These are phyloP conservation scores for Emericellopsis cladophorae DNA, from an alignment of 2,329 filamentous ascomycete genomes.

Conservation along the genomic window DNA sequence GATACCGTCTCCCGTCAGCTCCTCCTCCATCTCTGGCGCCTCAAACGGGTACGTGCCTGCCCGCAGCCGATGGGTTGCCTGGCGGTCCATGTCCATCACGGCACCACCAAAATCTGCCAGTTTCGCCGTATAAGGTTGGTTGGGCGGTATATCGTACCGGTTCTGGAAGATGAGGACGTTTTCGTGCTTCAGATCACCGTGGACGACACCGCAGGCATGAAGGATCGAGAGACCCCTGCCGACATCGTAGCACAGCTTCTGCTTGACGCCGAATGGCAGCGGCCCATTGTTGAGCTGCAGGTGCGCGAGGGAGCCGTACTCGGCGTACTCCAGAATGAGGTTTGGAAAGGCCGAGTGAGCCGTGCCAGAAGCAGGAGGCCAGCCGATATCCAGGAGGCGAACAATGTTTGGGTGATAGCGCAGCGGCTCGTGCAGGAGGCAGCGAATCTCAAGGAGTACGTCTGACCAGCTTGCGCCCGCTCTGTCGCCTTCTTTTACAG, in stretches of 20 bases:
- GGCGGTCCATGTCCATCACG: neutral
- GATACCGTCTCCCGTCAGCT: neutral
- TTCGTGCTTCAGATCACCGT: neutral
- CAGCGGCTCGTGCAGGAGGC: neutral
- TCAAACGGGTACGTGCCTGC: neutral
- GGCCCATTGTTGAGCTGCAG: neutral
- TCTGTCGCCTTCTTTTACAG: neutral
- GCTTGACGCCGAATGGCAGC: neutral
- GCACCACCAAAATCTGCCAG: neutral
- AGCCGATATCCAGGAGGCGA: neutral
- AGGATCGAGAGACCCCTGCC: neutral
- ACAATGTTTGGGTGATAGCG: neutral
- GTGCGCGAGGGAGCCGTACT: neutral
- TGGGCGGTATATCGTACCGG: neutral
- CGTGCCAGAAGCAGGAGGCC: neutral
- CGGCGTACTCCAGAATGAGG: neutral
- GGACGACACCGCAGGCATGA: neutral
- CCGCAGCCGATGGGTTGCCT: neutral
- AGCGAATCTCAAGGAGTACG: neutral
- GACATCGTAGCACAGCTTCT: neutral
- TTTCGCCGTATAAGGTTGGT: neutral
- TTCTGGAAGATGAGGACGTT: neutral
- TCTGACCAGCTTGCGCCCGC: neutral
- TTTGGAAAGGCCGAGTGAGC: neutral
- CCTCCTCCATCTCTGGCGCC: neutral